phyloP scores from a whole-genome alignment of 371 early-diverging fungal species.

The Massospora cicadina region DNA sequence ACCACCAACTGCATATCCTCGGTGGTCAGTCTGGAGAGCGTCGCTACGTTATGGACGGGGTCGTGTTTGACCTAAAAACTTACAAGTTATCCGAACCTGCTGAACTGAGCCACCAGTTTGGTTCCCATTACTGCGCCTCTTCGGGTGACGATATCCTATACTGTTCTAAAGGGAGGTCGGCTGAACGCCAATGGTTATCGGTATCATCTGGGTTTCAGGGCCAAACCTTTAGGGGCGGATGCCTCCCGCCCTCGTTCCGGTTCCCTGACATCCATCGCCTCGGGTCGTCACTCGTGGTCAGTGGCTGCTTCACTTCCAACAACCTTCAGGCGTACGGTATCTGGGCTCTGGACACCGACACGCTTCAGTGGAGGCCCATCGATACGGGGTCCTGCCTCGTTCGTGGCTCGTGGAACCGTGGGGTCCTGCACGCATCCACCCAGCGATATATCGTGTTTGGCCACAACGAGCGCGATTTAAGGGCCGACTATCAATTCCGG shows the following conservation, averaged over 20 bases:
- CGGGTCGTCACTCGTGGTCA: constrained; percentile 48
- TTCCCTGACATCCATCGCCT: constrained; percentile 47
- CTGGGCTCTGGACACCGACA: constrained; percentile 49
- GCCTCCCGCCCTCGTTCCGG: constrained; percentile 48
- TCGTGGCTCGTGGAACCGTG: constrained; percentile 61
- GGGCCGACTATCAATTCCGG: constrained; percentile 55
- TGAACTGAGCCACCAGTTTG: background rate
- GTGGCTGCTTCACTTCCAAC: constrained; percentile 50
- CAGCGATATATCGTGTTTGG: constrained; percentile 51
- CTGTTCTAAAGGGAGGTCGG: background rate
- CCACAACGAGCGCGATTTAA: constrained; percentile 38
- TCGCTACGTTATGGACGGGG: constrained; percentile 54
- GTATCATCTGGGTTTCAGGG: background rate
- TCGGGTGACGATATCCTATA: background rate
- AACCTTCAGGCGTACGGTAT: constrained; percentile 45
- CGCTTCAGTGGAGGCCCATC: constrained; percentile 46
- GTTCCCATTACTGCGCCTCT: background rate
- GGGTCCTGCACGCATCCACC: constrained; percentile 34
- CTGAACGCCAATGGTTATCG: background rate
- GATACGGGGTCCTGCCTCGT: constrained; percentile 40
- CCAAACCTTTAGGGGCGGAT: background rate
- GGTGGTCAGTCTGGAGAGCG: constrained; percentile 70
- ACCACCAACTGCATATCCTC: constrained; percentile 36
- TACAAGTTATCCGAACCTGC: background rate
- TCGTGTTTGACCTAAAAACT: constrained; percentile 42